These are phyloP conservation scores for Hypoxylon rubiginosum DNA, from an alignment of 2,329 filamentous ascomycete genomes.

Conservation along the genomic window DNA sequence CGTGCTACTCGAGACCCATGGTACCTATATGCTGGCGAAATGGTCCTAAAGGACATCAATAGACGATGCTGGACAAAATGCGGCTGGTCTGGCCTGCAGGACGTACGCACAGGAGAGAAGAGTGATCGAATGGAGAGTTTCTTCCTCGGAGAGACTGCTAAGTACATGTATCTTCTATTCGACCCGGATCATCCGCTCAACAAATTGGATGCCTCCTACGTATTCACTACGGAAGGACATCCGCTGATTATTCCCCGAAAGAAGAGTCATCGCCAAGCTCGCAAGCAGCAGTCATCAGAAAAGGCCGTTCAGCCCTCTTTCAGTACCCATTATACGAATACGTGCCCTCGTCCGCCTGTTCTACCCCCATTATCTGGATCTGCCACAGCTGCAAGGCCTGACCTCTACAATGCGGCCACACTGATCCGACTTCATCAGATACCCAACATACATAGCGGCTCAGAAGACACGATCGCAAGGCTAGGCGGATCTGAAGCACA, in stretches of 20 bases:
- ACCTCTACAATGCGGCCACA: slow-evolving; percentile 90
- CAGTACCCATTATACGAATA: slow-evolving; percentile 64
- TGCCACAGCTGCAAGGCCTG: slow-evolving; percentile 80
- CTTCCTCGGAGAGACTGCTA: slow-evolving; percentile 95
- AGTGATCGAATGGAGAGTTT: slow-evolving; percentile 99
- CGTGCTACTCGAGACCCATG: slow-evolving; percentile 93
- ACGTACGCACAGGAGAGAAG: slow-evolving; percentile 85
- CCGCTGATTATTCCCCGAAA: slow-evolving; percentile 84
- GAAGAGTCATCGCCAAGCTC: slow-evolving; percentile 45
- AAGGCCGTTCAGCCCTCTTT: slow-evolving; percentile 54
- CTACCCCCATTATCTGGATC: slow-evolving; percentile 79
- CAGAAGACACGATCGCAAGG: slow-evolving; percentile 36
- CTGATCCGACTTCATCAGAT: slow-evolving; percentile 85
- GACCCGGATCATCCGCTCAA: slow-evolving; percentile 89
- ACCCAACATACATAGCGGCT: slow-evolving; percentile 70
- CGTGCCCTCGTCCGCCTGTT: slow-evolving; percentile 75
- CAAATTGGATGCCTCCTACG: slow-evolving; percentile 84
- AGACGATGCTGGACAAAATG: slow-evolving; percentile 90
- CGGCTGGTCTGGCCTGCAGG: slow-evolving; percentile 91
- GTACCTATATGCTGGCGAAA: slow-evolving; percentile 96
- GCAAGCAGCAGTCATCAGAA: slow-evolving; percentile 43
- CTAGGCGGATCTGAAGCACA: slow-evolving; percentile 24
- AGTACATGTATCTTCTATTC: slow-evolving; percentile 94
- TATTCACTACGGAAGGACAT: slow-evolving; percentile 97
- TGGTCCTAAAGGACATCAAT: slow-evolving; percentile 90